A percentile compares a stretch with the other conserved stretches of the same genome.
phyloP scores from a whole-genome alignment of 805 yeast genomes.

The Nakazawaea holstii region DNA sequence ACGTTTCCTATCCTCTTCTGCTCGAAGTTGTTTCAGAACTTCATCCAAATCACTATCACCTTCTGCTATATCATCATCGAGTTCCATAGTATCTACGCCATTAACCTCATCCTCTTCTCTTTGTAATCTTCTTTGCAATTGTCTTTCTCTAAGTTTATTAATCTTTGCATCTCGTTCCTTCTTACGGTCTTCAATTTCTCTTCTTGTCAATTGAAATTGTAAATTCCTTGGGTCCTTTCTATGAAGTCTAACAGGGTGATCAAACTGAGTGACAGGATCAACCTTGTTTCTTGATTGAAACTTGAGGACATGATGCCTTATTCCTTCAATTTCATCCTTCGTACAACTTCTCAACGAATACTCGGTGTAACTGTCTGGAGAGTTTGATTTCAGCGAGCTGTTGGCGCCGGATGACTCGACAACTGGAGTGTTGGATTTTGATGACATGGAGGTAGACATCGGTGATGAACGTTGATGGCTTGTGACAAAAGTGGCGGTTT shows the following conservation, averaged over 20 bases:
- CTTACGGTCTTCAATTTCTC: slow-evolving; percentile 65
- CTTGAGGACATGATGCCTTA: slow-evolving; percentile 74
- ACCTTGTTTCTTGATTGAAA: slow-evolving; percentile 71
- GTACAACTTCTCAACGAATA: slow-evolving; percentile 71
- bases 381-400: not conserved
- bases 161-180: slow-evolving; percentile 38
- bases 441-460: not conserved
- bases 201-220: slow-evolving; percentile 77
- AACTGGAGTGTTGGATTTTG: not conserved
- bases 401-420: not conserved
- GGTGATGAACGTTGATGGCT: not conserved
- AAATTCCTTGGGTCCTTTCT: slow-evolving; percentile 90
- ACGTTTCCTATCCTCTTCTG: slow-evolving; percentile 23
- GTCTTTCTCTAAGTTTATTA: slow-evolving; percentile 27
- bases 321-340: slow-evolving; percentile 62
- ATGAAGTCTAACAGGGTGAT: slow-evolving; percentile 80
- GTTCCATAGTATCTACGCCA: slow-evolving; percentile 17
- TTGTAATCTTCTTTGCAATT: slow-evolving; percentile 15
- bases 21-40: slow-evolving; percentile 16
- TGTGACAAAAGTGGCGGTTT: not conserved
- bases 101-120: slow-evolving; percentile 11
- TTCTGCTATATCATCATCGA: slow-evolving; percentile 24
- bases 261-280: slow-evolving; percentile 67
- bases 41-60: slow-evolving; percentile 22
- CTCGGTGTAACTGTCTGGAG: slow-evolving; percentile 20